Percentiles rank a stretch among this genome's conserved stretches.
These are phyloP conservation scores for Avena eriantha DNA, from an alignment of 176 grass and related monocot species.

Conservation along the genomic window DNA sequence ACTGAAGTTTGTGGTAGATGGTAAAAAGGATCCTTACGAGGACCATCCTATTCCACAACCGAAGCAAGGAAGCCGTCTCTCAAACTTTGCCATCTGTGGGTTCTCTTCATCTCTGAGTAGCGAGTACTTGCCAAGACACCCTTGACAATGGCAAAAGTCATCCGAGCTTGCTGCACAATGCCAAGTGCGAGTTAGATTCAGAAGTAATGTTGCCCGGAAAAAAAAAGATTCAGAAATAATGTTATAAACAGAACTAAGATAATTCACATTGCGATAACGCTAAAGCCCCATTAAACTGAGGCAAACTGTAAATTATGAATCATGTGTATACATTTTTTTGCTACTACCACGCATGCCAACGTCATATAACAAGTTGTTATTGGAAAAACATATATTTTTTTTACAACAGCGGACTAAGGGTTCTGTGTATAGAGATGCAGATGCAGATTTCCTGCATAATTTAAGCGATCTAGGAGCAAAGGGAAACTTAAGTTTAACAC, in stretches of 20 bases:
- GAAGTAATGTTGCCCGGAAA: background rate
- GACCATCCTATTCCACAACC: conserved; percentile 99
- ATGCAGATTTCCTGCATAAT: background rate
- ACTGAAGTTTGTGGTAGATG: background rate
- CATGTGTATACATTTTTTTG: background rate
- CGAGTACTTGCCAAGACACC: conserved; percentile 64
- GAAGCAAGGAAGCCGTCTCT: conserved; percentile 80
- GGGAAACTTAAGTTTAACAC: background rate
- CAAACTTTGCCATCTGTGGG: conserved; percentile 78
- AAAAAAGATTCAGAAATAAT: background rate
- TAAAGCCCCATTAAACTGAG: background rate
- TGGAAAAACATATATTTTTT: background rate
- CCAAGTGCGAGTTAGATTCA: conserved; percentile 27
- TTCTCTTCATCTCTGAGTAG: conserved; percentile 87
- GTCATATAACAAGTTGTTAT: background rate
- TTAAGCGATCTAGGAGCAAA: background rate
- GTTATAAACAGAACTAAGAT: background rate
- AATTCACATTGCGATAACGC: background rate
- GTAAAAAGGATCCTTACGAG: conserved; percentile 66
- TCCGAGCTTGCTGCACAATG: conserved; percentile 48
- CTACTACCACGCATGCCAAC: background rate
- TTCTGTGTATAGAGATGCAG: background rate
- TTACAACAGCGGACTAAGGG: background rate
- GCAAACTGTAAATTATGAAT: background rate
- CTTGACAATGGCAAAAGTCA: conserved; percentile 62